phyloP scores from a whole-genome alignment of 441 rosid genomes.

The Populus hybrid region DNA sequence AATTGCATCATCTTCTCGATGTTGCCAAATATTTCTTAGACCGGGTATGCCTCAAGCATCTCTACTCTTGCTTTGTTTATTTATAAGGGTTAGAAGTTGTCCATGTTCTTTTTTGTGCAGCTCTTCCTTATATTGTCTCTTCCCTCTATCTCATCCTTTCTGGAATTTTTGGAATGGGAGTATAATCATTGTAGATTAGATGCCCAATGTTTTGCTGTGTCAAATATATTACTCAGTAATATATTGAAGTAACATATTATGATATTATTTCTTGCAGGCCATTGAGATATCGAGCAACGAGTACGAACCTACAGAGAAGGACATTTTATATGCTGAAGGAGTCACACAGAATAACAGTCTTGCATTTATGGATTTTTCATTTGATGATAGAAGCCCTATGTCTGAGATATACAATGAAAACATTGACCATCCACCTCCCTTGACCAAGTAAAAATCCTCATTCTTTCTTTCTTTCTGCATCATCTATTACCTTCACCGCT shows the following conservation, averaged over 20 bases:
- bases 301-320: slow-evolving; percentile 84
- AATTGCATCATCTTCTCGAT: slow-evolving; percentile 87
- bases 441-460: slow-evolving; percentile 46
- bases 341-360: slow-evolving; percentile 89
- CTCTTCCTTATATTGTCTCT: background rate
- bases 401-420: slow-evolving; percentile 72
- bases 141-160: background rate
- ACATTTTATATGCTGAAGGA: slow-evolving; percentile 90
- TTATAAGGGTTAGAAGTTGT: background rate
- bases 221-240: background rate
- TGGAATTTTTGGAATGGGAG: background rate
- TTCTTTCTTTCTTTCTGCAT: background rate
- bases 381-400: slow-evolving; percentile 82
- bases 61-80: background rate
- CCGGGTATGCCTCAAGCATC: slow-evolving; percentile 43
- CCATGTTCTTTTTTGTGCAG: background rate
- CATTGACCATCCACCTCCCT: slow-evolving; percentile 49
- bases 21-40: slow-evolving; percentile 81
- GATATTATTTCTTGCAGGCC: slow-evolving; percentile 43
- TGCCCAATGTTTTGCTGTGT: background rate
- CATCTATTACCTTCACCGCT: background rate
- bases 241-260: background rate
- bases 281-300: slow-evolving; percentile 92
- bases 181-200: background rate
- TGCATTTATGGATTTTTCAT: slow-evolving; percentile 85